Conservation (phyloP, 441 rosid genomes). For the Croton setiger region DNA sequence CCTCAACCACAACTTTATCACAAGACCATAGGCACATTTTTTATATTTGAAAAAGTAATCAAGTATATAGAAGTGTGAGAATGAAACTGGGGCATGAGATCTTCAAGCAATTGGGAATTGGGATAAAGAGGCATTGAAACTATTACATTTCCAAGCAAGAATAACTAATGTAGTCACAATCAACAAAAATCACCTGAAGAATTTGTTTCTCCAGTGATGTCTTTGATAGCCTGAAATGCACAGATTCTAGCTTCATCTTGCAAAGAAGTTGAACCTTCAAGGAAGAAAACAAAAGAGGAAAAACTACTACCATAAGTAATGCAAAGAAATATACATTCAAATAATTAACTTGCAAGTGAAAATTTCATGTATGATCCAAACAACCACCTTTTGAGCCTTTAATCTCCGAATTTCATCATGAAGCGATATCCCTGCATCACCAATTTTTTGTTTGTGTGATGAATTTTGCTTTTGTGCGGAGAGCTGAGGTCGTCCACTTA, state of each 20-base stretch:
- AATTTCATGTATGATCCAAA: slow-evolving; percentile 12
- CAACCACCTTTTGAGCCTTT: slow-evolving; percentile 78
- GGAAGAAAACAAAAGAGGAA: slow-evolving; percentile 1
- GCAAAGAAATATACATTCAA: background rate
- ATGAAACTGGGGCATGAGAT: background rate
- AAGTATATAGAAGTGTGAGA: background rate
- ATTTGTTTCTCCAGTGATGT: slow-evolving; percentile 74
- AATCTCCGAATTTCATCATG: slow-evolving; percentile 61
- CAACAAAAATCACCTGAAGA: slow-evolving; percentile 44
- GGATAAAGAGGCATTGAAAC: background rate
- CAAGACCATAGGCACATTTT: background rate
- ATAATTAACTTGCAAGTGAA: slow-evolving; percentile 3
- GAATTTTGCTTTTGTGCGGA: slow-evolving; percentile 50
- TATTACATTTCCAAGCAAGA: background rate
- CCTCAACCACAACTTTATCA: background rate
- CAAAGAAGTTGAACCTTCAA: slow-evolving; percentile 87
- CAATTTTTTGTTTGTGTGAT: slow-evolving; percentile 37
- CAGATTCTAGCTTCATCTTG: slow-evolving; percentile 74
- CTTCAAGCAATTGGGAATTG: background rate
- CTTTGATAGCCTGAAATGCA: slow-evolving; percentile 67
- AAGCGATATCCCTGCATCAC: slow-evolving; percentile 29
- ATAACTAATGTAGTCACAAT: background rate
- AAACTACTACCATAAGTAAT: slow-evolving; percentile 1
- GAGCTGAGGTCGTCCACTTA: slow-evolving; percentile 39
- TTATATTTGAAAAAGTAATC: background rate